Conservation (phyloP, 768 basidiomycete species). For the Leccinum obscurum region DNA sequence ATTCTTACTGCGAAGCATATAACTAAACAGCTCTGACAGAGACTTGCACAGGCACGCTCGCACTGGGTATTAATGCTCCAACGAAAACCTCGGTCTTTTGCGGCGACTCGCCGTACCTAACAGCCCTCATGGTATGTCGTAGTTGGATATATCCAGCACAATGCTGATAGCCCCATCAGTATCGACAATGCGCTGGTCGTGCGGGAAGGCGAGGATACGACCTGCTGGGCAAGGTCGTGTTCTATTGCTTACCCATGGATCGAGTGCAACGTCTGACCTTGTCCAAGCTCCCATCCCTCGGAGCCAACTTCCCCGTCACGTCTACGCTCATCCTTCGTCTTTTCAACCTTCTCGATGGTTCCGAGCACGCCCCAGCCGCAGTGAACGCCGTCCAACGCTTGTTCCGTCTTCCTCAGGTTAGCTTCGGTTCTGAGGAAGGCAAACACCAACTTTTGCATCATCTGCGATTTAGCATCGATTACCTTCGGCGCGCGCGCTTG, state of each 20-base stretch:
- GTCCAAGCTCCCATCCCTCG: conserved; percentile 61
- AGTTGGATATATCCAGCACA: not conserved
- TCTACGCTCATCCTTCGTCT: conserved; percentile 65
- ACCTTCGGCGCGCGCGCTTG: conserved; percentile 57
- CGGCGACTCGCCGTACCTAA: conserved; percentile 60
- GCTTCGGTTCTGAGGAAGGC: conserved; percentile 55
- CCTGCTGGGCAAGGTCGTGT: conserved; percentile 67
- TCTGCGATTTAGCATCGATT: conserved; percentile 70
- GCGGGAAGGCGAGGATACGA: conserved; percentile 74
- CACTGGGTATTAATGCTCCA: conserved; percentile 75
- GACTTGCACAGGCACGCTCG: conserved; percentile 53
- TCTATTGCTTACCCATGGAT: conserved; percentile 66
- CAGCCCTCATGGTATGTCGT: conserved; percentile 54
- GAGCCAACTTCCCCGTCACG: conserved; percentile 65
- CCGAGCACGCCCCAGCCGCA: conserved; percentile 48
- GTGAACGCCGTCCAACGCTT: conserved; percentile 51
- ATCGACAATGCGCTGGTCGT: conserved; percentile 72
- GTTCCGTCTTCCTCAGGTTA: conserved; percentile 57
- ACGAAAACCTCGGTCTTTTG: conserved; percentile 65
- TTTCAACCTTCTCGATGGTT: conserved; percentile 65
- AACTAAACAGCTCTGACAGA: conserved; percentile 1
- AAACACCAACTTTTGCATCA: conserved; percentile 62
- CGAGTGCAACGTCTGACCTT: conserved; percentile 63
- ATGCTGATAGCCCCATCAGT: conserved; percentile 38
- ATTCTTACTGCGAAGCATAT: not conserved